Evolutionary conservation across 768 basidiomycete genomes (phyloP), one percentile per base, ranked within the genome.

Genomic region (Royoungia palumana): DNA sequence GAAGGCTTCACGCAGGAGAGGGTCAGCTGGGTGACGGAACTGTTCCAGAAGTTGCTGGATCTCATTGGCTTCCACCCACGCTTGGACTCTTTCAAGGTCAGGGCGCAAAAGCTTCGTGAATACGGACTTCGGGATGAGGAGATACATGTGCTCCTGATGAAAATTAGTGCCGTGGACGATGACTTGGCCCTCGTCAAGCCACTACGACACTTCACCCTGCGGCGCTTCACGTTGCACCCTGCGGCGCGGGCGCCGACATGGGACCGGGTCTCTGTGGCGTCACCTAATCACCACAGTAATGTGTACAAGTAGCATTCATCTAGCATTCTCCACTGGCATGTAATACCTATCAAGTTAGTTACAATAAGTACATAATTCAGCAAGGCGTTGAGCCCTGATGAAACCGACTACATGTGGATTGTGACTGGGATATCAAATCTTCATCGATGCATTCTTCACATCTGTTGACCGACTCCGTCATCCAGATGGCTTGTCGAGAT

Each of bases 401-500:
- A 3, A 45, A 2, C 35, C 13, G n/a, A 39, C 28, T 10, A 14
- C 16, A 20, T 14, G 21, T 47, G 40, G 25, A 32, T 24, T 32
- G 16, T 44, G 47, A 42, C 39, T 25, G 21, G 39, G 30, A 44
- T 21, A 35, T 20, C 22, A n/a, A n/a, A n/a, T n/a, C n/a, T n/a
- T n/a, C n/a, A n/a, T n/a, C n/a, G n/a, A n/a, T n/a, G n/a, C n/a
- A 16, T 2, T 5, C 21, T 13, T 62, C 43, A 54, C 30, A 13
- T 17, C 21, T 21, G n/a, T 27, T 41, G 17, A 24, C 46, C 34
- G 34, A 37, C 22, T 32, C 3, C 30, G 25, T 52, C 40, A 4
- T 49, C 48, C 28, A 58, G 27, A 22, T 25, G 54, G 5, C 46
- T 53, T 9, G 50, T 54, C 20, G 77, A 73, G 30, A 68, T 75